Base-by-base conservation (phyloP, 2,329 filamentous ascomycete species). In the Neoarthrinium moseri region DNA sequence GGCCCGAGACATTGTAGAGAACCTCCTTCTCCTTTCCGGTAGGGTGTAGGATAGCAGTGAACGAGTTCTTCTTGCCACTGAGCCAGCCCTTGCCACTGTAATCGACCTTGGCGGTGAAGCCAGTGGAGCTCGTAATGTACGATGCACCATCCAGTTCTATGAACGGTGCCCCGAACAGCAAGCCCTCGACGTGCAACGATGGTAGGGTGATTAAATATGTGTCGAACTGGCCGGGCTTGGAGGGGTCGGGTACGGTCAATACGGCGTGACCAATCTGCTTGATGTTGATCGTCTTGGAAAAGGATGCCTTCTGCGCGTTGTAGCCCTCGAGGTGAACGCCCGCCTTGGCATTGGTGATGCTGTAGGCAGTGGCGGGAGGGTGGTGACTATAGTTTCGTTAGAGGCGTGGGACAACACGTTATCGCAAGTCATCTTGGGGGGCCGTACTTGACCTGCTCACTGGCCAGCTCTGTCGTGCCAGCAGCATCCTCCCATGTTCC, bases 331-430 rank as follows among this genome's bases (percentile, higher is more conserved):
- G 69, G 15, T 72, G 66, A 13, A 78, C 69, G 8, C 70, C 68
- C 44, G 72, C 62, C 11, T 66, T 61, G 13, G 60, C 52, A 53
- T 74, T 70, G 20, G 59, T 56, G 23, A 78, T 70, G 57, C 74
- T 73, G 60, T 77, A 75, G 2, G 75, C 74, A 3, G 75, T 78
- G 34, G 77, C 75, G 15, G 75, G 75, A 20, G 75, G 75, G 55
- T 78, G 75, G 49, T 78, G 75, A 52, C 69, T 44, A 30, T 26
- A n/a, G n/a, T n/a, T n/a, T n/a, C n/a, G n/a, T n/a, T n/a, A n/a
- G n/a, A n/a, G n/a, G n/a, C n/a, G n/a, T 18, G 11, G 12, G n/a
- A n/a, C n/a, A n/a, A n/a, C n/a, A n/a, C n/a, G n/a, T n/a, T n/a
- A n/a, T n/a, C n/a, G n/a, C n/a, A n/a, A n/a, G n/a, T n/a, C n/a